A percentile compares a stretch with the other conserved stretches of the same genome.
Conservation (phyloP, 2,329 filamentous ascomycete species). For the Fusarium pilosicola region DNA sequence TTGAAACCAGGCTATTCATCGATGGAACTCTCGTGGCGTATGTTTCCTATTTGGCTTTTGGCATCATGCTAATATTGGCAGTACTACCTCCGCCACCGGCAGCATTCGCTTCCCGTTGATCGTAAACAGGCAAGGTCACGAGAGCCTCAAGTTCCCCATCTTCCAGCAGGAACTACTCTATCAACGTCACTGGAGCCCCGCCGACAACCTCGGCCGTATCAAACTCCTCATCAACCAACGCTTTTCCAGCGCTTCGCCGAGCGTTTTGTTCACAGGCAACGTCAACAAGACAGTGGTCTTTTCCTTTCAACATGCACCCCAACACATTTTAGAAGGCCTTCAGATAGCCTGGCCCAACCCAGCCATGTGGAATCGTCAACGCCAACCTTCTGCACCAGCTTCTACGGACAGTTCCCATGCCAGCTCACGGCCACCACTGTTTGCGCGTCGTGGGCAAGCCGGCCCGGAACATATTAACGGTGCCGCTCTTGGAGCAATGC, state of each 20-base stretch:
- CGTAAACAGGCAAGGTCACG: constrained; percentile 65
- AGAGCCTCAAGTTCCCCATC: constrained; percentile 73
- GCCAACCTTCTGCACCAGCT: not conserved
- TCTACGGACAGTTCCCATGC: constrained; percentile 50
- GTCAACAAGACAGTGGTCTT: constrained; percentile 80
- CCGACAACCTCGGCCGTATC: constrained; percentile 78
- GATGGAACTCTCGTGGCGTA: constrained; percentile 74
- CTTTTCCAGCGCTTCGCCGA: constrained; percentile 64
- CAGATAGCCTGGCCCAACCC: constrained; percentile 84
- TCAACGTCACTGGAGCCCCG: constrained; percentile 76
- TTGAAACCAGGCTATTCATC: constrained; percentile 74
- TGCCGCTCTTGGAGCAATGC: not conserved
- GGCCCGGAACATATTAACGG: not conserved
- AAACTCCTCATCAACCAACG: constrained; percentile 81
- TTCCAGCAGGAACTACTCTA: constrained; percentile 77
- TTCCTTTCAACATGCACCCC: constrained; percentile 85
- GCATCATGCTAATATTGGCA: constrained; percentile 43
- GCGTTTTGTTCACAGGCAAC: constrained; percentile 66
- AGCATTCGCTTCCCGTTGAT: constrained; percentile 62
- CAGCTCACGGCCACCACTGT: constrained; percentile 39
- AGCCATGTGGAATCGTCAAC: constrained; percentile 68
- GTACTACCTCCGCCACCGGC: constrained; percentile 65
- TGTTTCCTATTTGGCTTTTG: not conserved
- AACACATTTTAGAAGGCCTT: constrained; percentile 77
- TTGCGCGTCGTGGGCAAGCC: not conserved